These are phyloP conservation scores for Graphium sp. DNA, from an alignment of 2,329 filamentous ascomycete genomes.

Conservation along the genomic window DNA sequence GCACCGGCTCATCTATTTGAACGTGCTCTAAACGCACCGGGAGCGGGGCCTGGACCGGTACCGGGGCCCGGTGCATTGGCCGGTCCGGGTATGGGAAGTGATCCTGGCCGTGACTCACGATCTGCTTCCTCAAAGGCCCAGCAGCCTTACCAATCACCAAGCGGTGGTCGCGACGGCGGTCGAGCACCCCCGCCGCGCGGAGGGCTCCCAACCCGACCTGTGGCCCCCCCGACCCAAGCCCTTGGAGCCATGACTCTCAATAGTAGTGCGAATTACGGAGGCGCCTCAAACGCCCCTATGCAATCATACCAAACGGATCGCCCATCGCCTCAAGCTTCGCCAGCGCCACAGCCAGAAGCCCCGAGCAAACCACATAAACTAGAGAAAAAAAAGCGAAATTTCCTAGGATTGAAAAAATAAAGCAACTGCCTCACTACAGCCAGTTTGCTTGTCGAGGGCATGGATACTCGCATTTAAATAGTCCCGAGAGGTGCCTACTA, in stretches of 20 bases:
- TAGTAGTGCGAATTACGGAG: not conserved
- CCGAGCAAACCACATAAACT: slow-evolving; percentile 29
- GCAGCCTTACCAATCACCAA: slow-evolving; percentile 1
- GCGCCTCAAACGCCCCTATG: slow-evolving; percentile 8
- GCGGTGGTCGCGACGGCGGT: slow-evolving; percentile 8
- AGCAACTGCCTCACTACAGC: not conserved
- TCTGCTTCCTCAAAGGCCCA: not conserved
- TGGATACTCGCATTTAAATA: no score
- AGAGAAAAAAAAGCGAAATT: slow-evolving; percentile 44
- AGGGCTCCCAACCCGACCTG: slow-evolving; percentile 18
- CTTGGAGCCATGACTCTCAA: slow-evolving; percentile 38
- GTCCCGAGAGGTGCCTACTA: not conserved
- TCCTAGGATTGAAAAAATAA: slow-evolving; percentile 42
- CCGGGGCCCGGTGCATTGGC: no score
- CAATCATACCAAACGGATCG: slow-evolving; percentile 3
- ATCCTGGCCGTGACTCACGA: slow-evolving; percentile 7
- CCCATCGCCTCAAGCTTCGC: slow-evolving; percentile 8
- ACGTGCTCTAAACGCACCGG: slow-evolving; percentile 16
- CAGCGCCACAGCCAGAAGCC: slow-evolving; percentile 10
- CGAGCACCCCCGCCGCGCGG: slow-evolving; percentile 9
- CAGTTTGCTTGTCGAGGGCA: not conserved
- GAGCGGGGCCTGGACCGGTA: slow-evolving; percentile 2
- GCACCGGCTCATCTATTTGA: slow-evolving; percentile 81
- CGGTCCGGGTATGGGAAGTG: no score
- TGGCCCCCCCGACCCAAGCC: slow-evolving; percentile 30